Percentiles rank a stretch among this genome's conserved stretches.
Conservation (phyloP, 495 filamentous ascomycete species). For the Oleoguttula mirabilis region DNA sequence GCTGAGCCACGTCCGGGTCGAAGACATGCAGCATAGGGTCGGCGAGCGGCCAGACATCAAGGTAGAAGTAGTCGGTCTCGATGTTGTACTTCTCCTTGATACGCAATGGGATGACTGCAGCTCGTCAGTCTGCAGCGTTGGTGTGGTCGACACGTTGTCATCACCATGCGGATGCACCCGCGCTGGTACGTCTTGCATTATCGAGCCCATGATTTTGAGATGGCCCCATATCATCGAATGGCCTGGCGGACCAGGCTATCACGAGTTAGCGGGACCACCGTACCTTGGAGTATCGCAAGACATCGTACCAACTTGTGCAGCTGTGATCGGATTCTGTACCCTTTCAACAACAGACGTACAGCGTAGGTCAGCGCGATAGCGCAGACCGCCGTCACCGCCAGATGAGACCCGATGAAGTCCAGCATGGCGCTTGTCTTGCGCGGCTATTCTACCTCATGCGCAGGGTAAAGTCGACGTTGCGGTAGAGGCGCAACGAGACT, state of each 20-base stretch:
- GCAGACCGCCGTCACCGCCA: not conserved
- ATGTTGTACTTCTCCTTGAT: slow-evolving; percentile 10
- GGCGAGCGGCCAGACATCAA: slow-evolving; percentile 35
- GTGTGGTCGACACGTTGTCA: not conserved
- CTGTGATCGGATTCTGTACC: not conserved
- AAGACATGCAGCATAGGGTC: slow-evolving; percentile 28
- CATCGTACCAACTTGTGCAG: not conserved
- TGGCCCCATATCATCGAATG: not conserved
- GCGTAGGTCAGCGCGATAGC: not conserved
- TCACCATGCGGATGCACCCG: not conserved
- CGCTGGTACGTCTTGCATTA: slow-evolving; percentile 3
- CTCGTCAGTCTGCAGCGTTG: not conserved
- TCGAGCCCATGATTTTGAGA: slow-evolving; percentile 10
- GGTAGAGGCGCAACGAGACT: too few species aligned
- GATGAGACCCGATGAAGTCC: not conserved
- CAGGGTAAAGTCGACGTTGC: too few species aligned
- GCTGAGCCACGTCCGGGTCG: slow-evolving; percentile 28
- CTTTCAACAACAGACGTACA: not conserved
- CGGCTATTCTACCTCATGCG: too few species aligned
- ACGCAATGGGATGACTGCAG: slow-evolving; percentile 1
- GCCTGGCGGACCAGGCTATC: not conserved
- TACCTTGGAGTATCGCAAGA: not conserved
- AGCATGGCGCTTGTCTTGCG: too few species aligned
- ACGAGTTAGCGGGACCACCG: not conserved
- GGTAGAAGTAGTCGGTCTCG: slow-evolving; percentile 24